These are phyloP conservation scores for Pharnaceum exiguum DNA, from an alignment of 148 eudicot species.

Conservation along the genomic window DNA sequence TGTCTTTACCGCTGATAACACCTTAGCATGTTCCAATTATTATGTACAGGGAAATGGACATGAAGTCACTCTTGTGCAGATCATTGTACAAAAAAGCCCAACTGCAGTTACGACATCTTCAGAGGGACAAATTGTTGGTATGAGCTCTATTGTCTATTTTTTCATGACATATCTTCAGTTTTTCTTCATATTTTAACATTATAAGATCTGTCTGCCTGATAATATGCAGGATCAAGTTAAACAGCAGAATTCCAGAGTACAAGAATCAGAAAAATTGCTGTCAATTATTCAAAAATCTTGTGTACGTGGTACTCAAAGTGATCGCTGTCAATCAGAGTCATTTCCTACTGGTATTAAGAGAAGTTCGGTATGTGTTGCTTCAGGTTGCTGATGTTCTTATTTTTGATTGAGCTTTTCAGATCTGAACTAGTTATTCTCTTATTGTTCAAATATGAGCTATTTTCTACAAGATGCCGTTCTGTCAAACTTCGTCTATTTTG, in stretches of 20 bases:
- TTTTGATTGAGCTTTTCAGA: too few species aligned
- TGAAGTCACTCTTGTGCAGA: conserved; percentile 45
- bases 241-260: conserved; percentile 43
- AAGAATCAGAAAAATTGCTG: conserved; percentile 45
- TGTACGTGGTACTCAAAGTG: conserved; percentile 15
- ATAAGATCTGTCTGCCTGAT: neutral
- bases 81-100: conserved; percentile 52
- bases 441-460: too few species aligned
- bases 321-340: conserved; percentile 15
- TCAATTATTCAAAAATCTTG: conserved; percentile 21
- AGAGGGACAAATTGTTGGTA: conserved; percentile 63
- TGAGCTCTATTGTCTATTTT: conserved; percentile 4
- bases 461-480: too few species aligned
- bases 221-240: conserved; percentile 51
- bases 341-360: conserved; percentile 13
- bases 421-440: too few species aligned
- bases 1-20: neutral
- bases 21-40: conserved; percentile 12
- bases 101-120: conserved; percentile 45
- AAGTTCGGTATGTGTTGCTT: conserved; percentile 30
- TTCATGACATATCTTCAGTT: conserved; percentile 9
- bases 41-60: conserved; percentile 47
- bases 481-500: too few species aligned
- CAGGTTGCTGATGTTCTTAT: neutral
- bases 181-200: neutral